Evolutionary conservation across 768 basidiomycete species (phyloP).

Genomic region (Suillus spraguei): DNA sequence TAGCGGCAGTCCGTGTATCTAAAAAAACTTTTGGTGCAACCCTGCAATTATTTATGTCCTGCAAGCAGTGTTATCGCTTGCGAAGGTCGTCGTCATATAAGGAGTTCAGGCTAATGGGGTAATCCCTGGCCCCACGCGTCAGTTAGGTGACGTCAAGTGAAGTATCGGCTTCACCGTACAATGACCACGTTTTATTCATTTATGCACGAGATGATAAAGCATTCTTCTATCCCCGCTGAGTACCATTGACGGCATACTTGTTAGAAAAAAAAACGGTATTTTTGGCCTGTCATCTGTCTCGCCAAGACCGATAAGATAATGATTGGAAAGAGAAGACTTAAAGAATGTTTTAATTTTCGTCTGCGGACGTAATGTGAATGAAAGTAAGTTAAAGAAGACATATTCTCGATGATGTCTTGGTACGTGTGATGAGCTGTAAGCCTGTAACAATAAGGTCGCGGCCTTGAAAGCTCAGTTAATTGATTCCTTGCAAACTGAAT

Average conservation of each 20-base stretch:
- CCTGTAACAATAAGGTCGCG: not conserved
- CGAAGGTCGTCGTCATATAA: not conserved
- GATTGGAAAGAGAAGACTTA: not conserved
- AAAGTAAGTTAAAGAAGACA: not conserved
- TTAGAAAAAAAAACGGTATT: too few species aligned
- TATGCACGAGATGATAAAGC: not conserved
- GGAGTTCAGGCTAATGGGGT: not conserved
- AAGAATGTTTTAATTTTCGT: not conserved
- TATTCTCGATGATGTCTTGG: not conserved
- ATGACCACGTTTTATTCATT: conserved; percentile 7
- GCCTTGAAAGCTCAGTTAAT: not conserved
- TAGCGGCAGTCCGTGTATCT: not conserved
- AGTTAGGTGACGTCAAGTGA: not conserved
- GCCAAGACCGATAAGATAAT: not conserved
- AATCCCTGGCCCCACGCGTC: conserved; percentile 1
- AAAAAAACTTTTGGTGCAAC: conserved; percentile 4
- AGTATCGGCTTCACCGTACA: not conserved
- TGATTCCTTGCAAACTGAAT: not conserved
- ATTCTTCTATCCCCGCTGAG: conserved; percentile 4
- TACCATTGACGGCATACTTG: conserved; percentile 5
- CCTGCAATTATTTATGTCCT: not conserved
- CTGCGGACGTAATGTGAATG: not conserved
- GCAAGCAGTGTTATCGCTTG: not conserved
- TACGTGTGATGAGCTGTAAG: not conserved
- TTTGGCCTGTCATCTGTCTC: too few species aligned